Evolutionary conservation across 1,284 basidiomycete species (phyloP).

Genomic region (Amylostereum areolatum): DNA sequence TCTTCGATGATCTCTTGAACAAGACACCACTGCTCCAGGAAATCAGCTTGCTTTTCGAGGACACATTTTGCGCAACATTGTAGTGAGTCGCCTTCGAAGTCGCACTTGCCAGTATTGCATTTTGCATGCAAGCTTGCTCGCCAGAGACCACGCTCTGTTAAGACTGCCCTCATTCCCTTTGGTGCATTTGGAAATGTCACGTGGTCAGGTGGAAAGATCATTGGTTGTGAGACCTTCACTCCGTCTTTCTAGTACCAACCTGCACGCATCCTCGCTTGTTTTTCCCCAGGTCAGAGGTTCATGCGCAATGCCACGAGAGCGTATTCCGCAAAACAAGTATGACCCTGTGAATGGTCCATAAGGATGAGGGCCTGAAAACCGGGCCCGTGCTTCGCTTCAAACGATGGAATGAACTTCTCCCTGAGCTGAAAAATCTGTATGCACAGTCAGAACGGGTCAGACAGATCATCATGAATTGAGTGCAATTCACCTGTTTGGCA

Average conservation of each 20-base stretch:
- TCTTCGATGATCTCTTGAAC: slow-evolving; percentile 24
- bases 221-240: slow-evolving; percentile 21
- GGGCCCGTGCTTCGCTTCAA: slow-evolving; percentile 25
- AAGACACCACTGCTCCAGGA: slow-evolving; percentile 14
- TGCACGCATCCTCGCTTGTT: slow-evolving; percentile 26
- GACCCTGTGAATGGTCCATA: slow-evolving; percentile 36
- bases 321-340: slow-evolving; percentile 31
- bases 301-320: slow-evolving; percentile 26
- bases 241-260: slow-evolving; percentile 24
- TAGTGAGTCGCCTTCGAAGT: slow-evolving; percentile 9
- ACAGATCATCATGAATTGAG: too few species aligned
- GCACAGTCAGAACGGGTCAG: background rate
- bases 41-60: slow-evolving; percentile 19
- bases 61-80: slow-evolving; percentile 20
- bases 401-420: slow-evolving; percentile 32
- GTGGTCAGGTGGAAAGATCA: slow-evolving; percentile 27
- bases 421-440: slow-evolving; percentile 8
- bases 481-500: slow-evolving; percentile 29
- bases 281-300: slow-evolving; percentile 33
- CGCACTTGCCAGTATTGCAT: slow-evolving; percentile 21
- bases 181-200: slow-evolving; percentile 19
- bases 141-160: slow-evolving; percentile 25
- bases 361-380: slow-evolving; percentile 28
- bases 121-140: slow-evolving; percentile 7
- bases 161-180: slow-evolving; percentile 30